phyloP scores from a whole-genome alignment of 2,329 filamentous ascomycete species.

The Triangularia verruculosa region DNA sequence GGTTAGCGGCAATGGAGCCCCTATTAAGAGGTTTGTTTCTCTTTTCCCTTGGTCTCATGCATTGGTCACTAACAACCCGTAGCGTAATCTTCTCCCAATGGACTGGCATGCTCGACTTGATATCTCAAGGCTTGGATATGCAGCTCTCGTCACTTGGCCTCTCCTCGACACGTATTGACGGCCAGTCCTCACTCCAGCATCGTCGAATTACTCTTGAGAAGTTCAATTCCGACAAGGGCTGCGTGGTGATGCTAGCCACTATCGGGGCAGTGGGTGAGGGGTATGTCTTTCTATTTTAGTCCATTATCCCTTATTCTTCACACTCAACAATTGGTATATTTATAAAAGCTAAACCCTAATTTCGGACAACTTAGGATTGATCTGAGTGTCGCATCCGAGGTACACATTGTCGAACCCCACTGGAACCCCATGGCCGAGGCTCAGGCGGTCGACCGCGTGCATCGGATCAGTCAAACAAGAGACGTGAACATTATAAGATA shows the following conservation, averaged over 20 bases:
- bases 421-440: slow-evolving; percentile 37
- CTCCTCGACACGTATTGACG: slow-evolving; percentile 30
- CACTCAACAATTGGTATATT: too few relatives aligned
- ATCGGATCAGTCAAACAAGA: slow-evolving; percentile 32
- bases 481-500: slow-evolving; percentile 32
- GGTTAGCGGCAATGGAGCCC: background rate
- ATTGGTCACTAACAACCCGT: background rate
- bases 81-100: slow-evolving; percentile 33
- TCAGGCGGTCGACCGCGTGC: slow-evolving; percentile 34
- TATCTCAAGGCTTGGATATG: slow-evolving; percentile 11
- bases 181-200: slow-evolving; percentile 15
- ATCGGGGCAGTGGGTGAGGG: slow-evolving; percentile 35
- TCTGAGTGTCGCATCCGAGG: slow-evolving; percentile 31
- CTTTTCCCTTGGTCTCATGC: too few relatives aligned
- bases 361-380: slow-evolving; percentile 23
- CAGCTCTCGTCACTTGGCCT: slow-evolving; percentile 20
- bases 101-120: slow-evolving; percentile 33
- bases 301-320: background rate
- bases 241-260: slow-evolving; percentile 32
- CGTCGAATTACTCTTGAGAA: slow-evolving; percentile 12
- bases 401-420: slow-evolving; percentile 35
- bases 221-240: slow-evolving; percentile 21
- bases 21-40: background rate
- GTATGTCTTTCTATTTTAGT: slow-evolving; percentile 20
- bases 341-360: background rate